Evolutionary conservation across 257 asterid genomes (phyloP).

Genomic region (Penstemon eatonii): DNA sequence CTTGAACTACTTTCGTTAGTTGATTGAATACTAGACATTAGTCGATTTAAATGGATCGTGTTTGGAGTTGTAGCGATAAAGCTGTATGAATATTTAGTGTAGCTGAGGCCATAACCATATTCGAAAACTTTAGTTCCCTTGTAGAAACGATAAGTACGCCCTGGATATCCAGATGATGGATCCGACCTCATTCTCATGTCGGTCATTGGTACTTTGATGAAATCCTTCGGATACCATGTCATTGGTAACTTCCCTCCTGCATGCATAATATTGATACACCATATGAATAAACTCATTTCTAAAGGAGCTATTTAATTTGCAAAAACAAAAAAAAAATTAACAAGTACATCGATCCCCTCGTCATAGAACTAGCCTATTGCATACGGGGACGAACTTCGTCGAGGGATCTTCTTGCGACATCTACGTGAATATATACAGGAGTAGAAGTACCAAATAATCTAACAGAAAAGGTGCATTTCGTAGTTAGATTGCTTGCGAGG

Average conservation of each 20-base stretch:
- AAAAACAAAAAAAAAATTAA: no score
- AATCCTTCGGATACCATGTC: conserved; percentile 87
- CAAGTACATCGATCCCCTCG: no score
- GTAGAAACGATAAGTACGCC: conserved; percentile 79
- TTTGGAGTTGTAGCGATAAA: conserved; percentile 19
- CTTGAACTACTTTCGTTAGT: neutral
- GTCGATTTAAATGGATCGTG: conserved; percentile 36
- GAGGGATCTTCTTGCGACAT: no score
- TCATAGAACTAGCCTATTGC: no score
- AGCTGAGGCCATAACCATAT: conserved; percentile 79
- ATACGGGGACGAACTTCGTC: no score
- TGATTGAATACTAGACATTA: neutral
- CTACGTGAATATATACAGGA: no score
- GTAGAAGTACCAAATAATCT: no score
- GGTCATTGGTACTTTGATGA: conserved; percentile 65
- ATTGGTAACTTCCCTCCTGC: conserved; percentile 84
- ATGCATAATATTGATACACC: neutral
- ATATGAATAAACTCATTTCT: neutral
- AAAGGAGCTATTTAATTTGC: neutral
- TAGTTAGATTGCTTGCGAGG: no score
- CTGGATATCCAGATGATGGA: conserved; percentile 64
- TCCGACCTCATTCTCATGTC: conserved; percentile 86
- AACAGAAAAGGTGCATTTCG: no score
- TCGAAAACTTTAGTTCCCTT: conserved; percentile 59
- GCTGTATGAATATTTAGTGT: conserved; percentile 18